Evolutionary conservation across 2,329 filamentous ascomycete genomes (phyloP), one percentile per base, ranked within the genome.

Genomic region (Apiospora arundinis): DNA sequence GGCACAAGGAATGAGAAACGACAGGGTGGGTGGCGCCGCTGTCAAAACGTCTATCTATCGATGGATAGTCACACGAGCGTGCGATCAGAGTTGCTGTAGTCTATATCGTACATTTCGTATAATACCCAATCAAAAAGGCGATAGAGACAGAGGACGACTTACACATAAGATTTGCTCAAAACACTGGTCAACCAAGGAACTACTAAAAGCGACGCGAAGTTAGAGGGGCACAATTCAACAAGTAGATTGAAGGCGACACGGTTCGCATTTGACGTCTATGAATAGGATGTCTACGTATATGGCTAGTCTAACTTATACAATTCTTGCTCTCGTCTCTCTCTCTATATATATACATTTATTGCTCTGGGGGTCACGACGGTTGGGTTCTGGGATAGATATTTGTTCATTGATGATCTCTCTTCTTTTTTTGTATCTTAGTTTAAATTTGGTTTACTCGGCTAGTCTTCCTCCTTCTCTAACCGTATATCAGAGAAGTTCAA

Each of bases 21-120:
- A 28, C 40, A 67, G 21, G 66, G 66, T 67, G 21, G 66, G 66
- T 67, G 45, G 66, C 45, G 66, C 66, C 66, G 66, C 45, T 67
- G 66, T 67, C 66, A 45, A 46, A 40, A 12, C 56, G 28, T 40
- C 21, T 32, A 18, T 45, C 42, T 32, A 32, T 40, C 8, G 32
- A n/a, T 28, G 8, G 18, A 40, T 8, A 63, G 28, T 32, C 12
- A 16, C 45, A 40, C 32, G 56, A 63, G 18, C 56, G 21, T 40
- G 32, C 18, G 4, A n/a, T 40, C 56, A n/a, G 32, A 63, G 32
- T 63, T 40, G 32, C 6, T 32, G 32, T 32, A 32, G 32, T 32
- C n/a, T n/a, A n/a, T n/a, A n/a, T n/a, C n/a, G 32, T 32, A 32
- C 6, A 32, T 6, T 4, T 32, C 32, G 6, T 63, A 40, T 63